Base-by-base conservation (phyloP, 2,329 filamentous ascomycete species). In the Pseudogymnoascus sp. region DNA sequence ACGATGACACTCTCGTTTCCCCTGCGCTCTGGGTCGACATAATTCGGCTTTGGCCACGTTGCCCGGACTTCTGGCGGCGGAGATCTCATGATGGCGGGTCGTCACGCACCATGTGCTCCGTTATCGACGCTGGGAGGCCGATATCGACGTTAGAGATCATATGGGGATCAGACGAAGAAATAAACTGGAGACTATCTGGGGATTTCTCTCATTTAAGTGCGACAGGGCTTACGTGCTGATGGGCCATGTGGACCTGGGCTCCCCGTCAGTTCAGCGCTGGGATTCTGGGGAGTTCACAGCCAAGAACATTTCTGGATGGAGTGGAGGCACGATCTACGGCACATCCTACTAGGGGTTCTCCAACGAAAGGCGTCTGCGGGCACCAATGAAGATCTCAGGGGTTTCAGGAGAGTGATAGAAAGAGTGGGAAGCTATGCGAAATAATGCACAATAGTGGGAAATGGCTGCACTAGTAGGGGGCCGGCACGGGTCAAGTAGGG, bases 31-130 rank as follows among this genome's bases (percentile, higher is more conserved):
- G 80, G 80, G 65, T 81, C 68, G 60, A 74, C 65, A 67, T 78
- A 77, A 66, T 82, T 81, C 6, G 80, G 76, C 33, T 59, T 68
- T 2, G 80, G 80, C 79, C 78, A 81, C 66, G 71, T 69, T 16
- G 69, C 66, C 55, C 77, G 61, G 16, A 80, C 75, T 19, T 74
- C 69, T 23, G 69, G 38, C n/a, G 78, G 76, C 21, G 78, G 75
- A 21, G 75, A 65, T 52, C 70, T 69, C 75, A 76, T 77, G 26
- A 31, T 52, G 26, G n/a, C 45, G 14, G 26, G 4, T 19, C 45
- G 14, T 52, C 26, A 52, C 14, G 26, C 26, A 52, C 45, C 45
- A 52, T 52, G 26, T 52, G 45, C 14, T 31, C 26, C n/a, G 26
- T 19, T 52, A 12, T 52, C 26, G 26, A 33, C 26, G 26, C 7